Base-by-base conservation (phyloP, 2,329 filamentous ascomycete genomes). In the Neocucurbitaria cava region DNA sequence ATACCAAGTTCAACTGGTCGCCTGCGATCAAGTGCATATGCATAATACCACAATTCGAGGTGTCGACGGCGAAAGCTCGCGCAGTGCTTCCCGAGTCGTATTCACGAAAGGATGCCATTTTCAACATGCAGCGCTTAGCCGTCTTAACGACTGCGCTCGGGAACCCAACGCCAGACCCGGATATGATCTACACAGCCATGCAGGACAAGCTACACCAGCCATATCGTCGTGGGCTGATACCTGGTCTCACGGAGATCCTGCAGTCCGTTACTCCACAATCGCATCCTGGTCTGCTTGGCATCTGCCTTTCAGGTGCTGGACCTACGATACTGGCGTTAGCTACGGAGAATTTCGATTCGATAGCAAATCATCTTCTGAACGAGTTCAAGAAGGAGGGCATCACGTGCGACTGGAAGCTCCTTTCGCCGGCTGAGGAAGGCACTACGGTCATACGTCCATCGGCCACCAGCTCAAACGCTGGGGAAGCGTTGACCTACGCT, bases 171-270 rank as follows among this genome's bases (percentile, higher is more conserved):
- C 94, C 93, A 1, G 90, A 97, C 72, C 89, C 95, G 20, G 89
- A 96, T 68, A 89, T 96, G 77, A 99, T 99, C 75, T 96, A 96
- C 80, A 87, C 96, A 43, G 94, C 93, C 42, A 99, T 99, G 95
- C 95, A 98, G 79, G 95, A 99, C 81, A 96, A 93, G 78, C 87
- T 99, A 57, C 95, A 99, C 79, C 95, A 99, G 78, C 95, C 92
- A 39, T 98, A 99, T 81, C 89, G 95, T 49, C 89, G 95, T 78
- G 89, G 85, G 2, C 85, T 99, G 58, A 96, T 99, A 65, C 95
- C 95, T 1, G 95, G 94, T 0, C 83, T 99, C 52, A 89, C 90
- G 15, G 90, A 96, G 73, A 94, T 99, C 49, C 87, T 99, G 47
- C 87, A 92, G 74, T 94, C 89, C 56, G 93, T 98, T 81, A 96